Evolutionary conservation across 805 yeast genomes (phyloP), one percentile per base, ranked within the genome.

Genomic region (Kurtzmaniella cleridarum): DNA sequence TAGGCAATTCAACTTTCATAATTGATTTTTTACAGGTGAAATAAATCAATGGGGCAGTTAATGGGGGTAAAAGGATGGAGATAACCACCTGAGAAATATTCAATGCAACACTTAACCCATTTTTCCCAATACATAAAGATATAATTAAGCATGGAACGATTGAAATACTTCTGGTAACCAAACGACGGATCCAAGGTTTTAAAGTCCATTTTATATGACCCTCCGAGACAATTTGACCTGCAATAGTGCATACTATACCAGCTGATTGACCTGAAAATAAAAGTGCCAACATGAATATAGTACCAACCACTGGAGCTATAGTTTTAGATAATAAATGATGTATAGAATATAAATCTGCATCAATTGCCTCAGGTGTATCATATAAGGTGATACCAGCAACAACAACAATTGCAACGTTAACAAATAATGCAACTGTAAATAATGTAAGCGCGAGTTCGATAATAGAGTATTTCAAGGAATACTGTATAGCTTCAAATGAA

Each of bases 221-320:
- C 57, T 90, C 97, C 48, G 88, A 77, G 2, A 90, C 96, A 49
- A 90, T 80, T 60, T 90, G 95, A 8, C 96, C 96, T 0, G 95
- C 87, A 64, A 90, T 83, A 0, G 97, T 90, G 57, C 96, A 89
- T 2, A 89, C 90, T 32, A 90, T 79, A 35, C 96, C 95, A 0
- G 96, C 96, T 34, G 90, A 82, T 53, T 85, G 89, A 5, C 96
- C 96, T 41, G 93, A 82, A 42, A 85, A 76, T 30, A 90, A 65
- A 49, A 90, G 68, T 0, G 96, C 96, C 38, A 87, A 57, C 74
- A 88, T 88, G 62, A 90, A 90, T 0, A 88, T 60, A 1, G 87
- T 79, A 20, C 96, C 97, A 0, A 88, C 95, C 7, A 76, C 78
- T 2, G 82, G 78, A 0, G 95, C 83, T 30, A 90, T 66, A 37